These are phyloP conservation scores for Madurella fahalii DNA, from an alignment of 2,329 filamentous ascomycete species.

Conservation along the genomic window DNA sequence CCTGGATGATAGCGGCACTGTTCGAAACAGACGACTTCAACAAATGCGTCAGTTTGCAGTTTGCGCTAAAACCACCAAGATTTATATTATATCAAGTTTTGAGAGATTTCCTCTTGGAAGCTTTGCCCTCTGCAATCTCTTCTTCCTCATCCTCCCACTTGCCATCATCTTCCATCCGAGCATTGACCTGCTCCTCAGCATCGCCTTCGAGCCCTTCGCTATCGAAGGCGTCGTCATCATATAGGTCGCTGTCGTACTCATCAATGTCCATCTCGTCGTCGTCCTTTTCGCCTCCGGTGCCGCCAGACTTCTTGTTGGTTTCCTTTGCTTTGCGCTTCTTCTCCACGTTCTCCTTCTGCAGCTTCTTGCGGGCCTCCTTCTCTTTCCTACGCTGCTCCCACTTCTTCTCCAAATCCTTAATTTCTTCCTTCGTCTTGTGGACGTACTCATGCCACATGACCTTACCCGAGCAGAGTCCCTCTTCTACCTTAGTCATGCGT, in stretches of 20 bases:
- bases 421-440: slow-evolving; percentile 74
- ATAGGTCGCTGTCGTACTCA: slow-evolving; percentile 37
- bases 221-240: slow-evolving; percentile 45
- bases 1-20: too few species aligned
- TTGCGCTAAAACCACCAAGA: background rate
- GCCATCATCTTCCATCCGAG: slow-evolving; percentile 45
- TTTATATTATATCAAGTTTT: slow-evolving; percentile 7
- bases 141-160: slow-evolving; percentile 52
- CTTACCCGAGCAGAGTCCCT: slow-evolving; percentile 83
- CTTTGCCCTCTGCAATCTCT: slow-evolving; percentile 30
- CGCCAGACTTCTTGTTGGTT: slow-evolving; percentile 65
- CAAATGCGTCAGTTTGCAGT: background rate
- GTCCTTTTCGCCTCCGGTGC: slow-evolving; percentile 23
- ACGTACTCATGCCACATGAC: slow-evolving; percentile 98
- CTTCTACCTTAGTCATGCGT: slow-evolving; percentile 91
- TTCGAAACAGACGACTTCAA: background rate
- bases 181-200: slow-evolving; percentile 47
- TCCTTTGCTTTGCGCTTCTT: slow-evolving; percentile 78
- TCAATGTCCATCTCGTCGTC: slow-evolving; percentile 39
- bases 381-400: slow-evolving; percentile 76
- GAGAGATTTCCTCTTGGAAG: slow-evolving; percentile 21
- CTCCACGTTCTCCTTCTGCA: slow-evolving; percentile 88
- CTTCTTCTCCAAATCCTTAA: slow-evolving; percentile 71
- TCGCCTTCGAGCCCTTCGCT: slow-evolving; percentile 49
- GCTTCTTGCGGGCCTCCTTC: slow-evolving; percentile 75